These are phyloP conservation scores for Xylaria grammica DNA, from an alignment of 495 filamentous ascomycete genomes.

Conservation along the genomic window DNA sequence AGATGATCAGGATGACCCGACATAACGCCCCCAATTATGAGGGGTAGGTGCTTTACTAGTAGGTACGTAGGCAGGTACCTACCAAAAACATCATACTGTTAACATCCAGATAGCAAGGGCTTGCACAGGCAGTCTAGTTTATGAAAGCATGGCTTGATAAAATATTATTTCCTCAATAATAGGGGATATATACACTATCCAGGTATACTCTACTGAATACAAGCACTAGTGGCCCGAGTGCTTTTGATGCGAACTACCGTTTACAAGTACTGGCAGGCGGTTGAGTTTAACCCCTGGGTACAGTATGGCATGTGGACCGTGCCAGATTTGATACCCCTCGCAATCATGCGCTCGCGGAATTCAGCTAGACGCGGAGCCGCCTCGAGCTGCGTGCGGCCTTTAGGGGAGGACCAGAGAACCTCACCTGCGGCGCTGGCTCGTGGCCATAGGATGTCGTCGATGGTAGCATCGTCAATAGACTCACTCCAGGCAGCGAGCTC, in stretches of 20 bases:
- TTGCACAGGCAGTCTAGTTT: no score
- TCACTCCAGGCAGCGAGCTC: constrained; percentile 81
- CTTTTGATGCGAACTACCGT: not conserved
- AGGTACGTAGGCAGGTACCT: no score
- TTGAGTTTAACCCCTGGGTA: constrained; percentile 49
- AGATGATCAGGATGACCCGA: no score
- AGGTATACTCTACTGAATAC: not conserved
- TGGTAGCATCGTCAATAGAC: constrained; percentile 70
- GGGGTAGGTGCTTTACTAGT: no score
- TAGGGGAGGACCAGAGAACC: constrained; percentile 72
- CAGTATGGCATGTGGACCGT: constrained; percentile 62
- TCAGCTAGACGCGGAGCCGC: constrained; percentile 69
- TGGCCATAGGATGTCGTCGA: constrained; percentile 80
- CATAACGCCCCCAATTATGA: no score
- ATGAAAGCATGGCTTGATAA: no score
- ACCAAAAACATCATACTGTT: no score
- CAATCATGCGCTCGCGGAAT: constrained; percentile 73
- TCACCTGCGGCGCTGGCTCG: constrained; percentile 72
- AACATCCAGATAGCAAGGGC: no score
- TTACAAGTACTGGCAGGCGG: constrained; percentile 34
- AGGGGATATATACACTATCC: constrained; percentile 5
- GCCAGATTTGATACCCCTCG: constrained; percentile 63
- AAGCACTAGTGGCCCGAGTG: not conserved
- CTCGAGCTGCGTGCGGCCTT: constrained; percentile 68
- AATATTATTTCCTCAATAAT: not conserved